Evolutionary conservation across 2,329 filamentous ascomycete species (phyloP), one percentile per base, ranked within the genome.

Genomic region (Cladosporium sp.): DNA sequence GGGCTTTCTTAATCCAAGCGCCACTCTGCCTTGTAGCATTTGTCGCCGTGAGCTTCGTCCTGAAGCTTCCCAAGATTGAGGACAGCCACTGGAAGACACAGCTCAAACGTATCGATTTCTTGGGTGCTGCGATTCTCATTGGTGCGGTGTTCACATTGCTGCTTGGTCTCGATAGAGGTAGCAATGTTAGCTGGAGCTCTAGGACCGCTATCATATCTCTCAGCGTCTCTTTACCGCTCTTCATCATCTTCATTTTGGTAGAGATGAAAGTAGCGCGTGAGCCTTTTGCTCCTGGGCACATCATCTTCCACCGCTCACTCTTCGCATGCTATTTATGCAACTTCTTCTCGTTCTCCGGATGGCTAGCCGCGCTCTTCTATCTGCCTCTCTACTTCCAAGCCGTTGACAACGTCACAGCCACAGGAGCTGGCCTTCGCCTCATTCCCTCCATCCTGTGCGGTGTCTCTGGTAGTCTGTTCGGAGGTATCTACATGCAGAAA

Each of bases 311-410:
- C 67, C 78, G 80, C 6, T 81, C 81, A 6, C 78, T 92, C 28
- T 80, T 90, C 51, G 84, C 88, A 2, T 84, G 83, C 69, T 92
- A 88, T 66, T 72, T 85, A 1, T 84, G 84, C 70, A 91, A 91
- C 71, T 89, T 91, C 74, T 91, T 90, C 71, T 80, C 82, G 54
- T 82, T 88, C 55, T 84, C 79, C 1, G 85, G 82, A 14, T 83
- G 78, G 76, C 72, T 86, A 49, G 81, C 83, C 0, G 74, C 81
- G 1, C 64, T 89, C 3, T 93, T 90, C 76, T 90, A 89, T 73
- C 76, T 90, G n/a, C 88, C 89, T 1, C 77, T 93, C 2, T 90
- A 88, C 73, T 90, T 89, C 73, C 90, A 93, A 73, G 88, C 87
- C 5, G 86, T 88, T 0, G 78, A 87, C 51, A 84, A 83, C 5